Percentiles rank a stretch among this genome's conserved stretches.
phyloP scores from a whole-genome alignment of 352 stramenopile genomes.

The Phytophthora ohioensis region DNA sequence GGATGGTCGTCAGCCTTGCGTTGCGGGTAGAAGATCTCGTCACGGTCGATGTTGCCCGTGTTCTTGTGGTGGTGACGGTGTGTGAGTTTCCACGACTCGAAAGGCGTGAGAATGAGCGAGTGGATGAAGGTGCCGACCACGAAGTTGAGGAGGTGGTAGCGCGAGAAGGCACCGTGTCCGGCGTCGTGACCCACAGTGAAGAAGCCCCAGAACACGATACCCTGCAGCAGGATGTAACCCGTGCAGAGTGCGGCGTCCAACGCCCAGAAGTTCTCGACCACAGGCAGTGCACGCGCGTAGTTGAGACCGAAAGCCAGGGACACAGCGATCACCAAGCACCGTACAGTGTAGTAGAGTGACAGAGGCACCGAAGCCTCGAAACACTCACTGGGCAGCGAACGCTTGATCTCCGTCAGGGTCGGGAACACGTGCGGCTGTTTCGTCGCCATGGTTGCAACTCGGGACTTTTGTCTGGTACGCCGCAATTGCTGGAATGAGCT shows the following conservation, averaged over 20 bases:
- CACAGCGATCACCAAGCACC: slow-evolving; percentile 58
- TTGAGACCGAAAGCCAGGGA: slow-evolving; percentile 54
- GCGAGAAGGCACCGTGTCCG: slow-evolving; percentile 83
- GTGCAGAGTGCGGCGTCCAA: slow-evolving; percentile 60
- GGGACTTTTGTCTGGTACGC: slow-evolving; percentile 8
- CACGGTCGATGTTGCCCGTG: slow-evolving; percentile 87
- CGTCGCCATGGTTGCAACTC: slow-evolving; percentile 30
- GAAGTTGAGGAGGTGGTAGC: slow-evolving; percentile 83
- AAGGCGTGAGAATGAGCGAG: slow-evolving; percentile 84
- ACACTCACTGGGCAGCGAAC: slow-evolving; percentile 69
- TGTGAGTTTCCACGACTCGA: slow-evolving; percentile 83
- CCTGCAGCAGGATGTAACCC: slow-evolving; percentile 75
- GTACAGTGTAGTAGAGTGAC: slow-evolving; percentile 80
- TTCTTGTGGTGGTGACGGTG: slow-evolving; percentile 90
- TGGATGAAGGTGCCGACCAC: slow-evolving; percentile 78
- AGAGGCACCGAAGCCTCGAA: slow-evolving; percentile 77
- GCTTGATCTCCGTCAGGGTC: slow-evolving; percentile 85
- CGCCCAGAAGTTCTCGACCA: slow-evolving; percentile 43
- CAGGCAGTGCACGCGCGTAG: slow-evolving; percentile 48
- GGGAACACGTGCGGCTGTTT: slow-evolving; percentile 66
- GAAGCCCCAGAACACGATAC: slow-evolving; percentile 86
- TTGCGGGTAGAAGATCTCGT: slow-evolving; percentile 88
- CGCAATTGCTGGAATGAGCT: slow-evolving; percentile 36
- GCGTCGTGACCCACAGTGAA: slow-evolving; percentile 87
- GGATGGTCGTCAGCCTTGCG: slow-evolving; percentile 63